Evolutionary conservation across 1,284 basidiomycete genomes (phyloP).

Genomic region (Boletus albobrunnescens): DNA sequence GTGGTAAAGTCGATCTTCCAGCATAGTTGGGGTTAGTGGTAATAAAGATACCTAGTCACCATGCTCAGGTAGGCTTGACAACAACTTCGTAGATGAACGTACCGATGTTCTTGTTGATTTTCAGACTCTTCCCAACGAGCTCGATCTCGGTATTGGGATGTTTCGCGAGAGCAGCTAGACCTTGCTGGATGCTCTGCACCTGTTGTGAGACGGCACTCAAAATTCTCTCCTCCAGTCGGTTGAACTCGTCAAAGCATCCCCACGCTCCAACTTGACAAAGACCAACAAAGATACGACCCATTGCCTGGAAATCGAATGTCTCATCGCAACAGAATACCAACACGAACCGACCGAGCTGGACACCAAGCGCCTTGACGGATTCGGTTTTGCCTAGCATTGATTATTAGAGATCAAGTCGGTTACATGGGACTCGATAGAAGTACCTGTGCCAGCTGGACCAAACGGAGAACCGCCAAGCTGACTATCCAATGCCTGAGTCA

Average conservation of each 20-base stretch:
- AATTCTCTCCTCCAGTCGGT: conserved; percentile 96
- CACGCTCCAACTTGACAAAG: conserved; percentile 99
- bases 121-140: conserved; percentile 91
- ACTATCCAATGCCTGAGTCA: conserved; percentile 93
- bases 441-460: conserved; percentile 95
- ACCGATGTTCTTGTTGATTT: conserved; percentile 93
- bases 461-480: conserved; percentile 97
- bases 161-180: conserved; percentile 74
- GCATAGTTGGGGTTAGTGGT: conserved; percentile 99
- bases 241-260: conserved; percentile 99
- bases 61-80: conserved; percentile 8
- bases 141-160: conserved; percentile 90
- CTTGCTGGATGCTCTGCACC: conserved; percentile 98
- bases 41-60: conserved; percentile 77
- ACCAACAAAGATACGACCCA: conserved; percentile 99
- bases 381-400: conserved; percentile 83
- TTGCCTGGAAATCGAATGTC: conserved; percentile 99
- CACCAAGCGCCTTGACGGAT: conserved; percentile 97
- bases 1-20: conserved; percentile 93
- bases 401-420: conserved; percentile 7
- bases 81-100: conserved; percentile 11
- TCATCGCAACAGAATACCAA: conserved; percentile 99
- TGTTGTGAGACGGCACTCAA: conserved; percentile 98
- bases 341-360: conserved; percentile 95
- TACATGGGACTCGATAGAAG: conserved; percentile 15